Evolutionary conservation across 805 yeast species (phyloP).

Genomic region (Metschnikowia arizonensis): DNA sequence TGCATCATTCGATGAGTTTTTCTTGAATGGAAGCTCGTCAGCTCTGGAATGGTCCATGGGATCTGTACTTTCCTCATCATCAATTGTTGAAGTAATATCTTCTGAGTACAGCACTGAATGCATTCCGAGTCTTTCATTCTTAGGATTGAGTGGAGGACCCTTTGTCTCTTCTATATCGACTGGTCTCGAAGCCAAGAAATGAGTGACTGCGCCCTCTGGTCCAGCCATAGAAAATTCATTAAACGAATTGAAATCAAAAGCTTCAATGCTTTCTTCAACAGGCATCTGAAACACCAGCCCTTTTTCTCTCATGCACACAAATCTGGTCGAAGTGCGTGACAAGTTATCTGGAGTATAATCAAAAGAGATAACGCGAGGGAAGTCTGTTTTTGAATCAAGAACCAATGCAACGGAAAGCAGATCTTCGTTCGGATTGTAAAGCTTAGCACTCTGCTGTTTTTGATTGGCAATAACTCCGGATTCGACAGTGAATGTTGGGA

Average conservation of each 20-base stretch:
- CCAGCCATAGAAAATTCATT: conserved; percentile 64
- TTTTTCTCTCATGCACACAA: conserved; percentile 86
- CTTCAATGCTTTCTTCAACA: conserved; percentile 60
- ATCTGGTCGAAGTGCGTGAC: conserved; percentile 53
- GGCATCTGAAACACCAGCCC: conserved; percentile 84
- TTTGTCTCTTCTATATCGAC: neutral
- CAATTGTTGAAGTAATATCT: conserved; percentile 27
- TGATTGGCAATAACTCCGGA: conserved; percentile 18
- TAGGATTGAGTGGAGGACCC: neutral
- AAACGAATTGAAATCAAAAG: conserved; percentile 60
- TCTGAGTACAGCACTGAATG: conserved; percentile 17
- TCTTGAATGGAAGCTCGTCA: conserved; percentile 1
- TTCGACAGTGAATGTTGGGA: conserved; percentile 14
- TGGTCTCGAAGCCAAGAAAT: conserved; percentile 29
- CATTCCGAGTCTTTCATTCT: neutral
- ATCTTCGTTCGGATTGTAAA: conserved; percentile 44
- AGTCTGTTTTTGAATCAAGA: conserved; percentile 67
- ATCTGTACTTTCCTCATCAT: conserved; percentile 27
- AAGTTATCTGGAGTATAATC: conserved; percentile 65
- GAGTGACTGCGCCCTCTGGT: conserved; percentile 49
- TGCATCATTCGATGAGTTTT: neutral
- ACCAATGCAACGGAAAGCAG: conserved; percentile 73
- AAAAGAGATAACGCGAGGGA: conserved; percentile 78
- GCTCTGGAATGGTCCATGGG: conserved; percentile 7
- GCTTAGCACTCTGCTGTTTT: conserved; percentile 35